These are phyloP conservation scores for Graphilbum ipis-grandicollis DNA, from an alignment of 2,329 filamentous ascomycete species.

Conservation along the genomic window DNA sequence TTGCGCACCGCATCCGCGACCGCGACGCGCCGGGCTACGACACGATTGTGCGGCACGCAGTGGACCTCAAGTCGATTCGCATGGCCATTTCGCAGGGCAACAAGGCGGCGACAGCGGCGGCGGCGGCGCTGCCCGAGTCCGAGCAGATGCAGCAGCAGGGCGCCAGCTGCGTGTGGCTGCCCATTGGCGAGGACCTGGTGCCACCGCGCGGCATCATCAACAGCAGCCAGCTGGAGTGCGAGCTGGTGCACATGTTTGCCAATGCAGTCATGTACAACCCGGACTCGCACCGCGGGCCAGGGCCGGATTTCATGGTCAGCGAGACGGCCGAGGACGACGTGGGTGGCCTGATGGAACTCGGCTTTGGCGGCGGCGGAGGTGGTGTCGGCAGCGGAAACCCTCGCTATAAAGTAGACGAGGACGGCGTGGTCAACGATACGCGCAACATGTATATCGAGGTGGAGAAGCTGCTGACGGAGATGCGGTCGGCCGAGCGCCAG, in stretches of 20 bases:
- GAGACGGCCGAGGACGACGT: slow-evolving; percentile 20
- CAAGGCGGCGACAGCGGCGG: slow-evolving; percentile 36
- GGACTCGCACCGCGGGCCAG: slow-evolving; percentile 56
- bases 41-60: slow-evolving; percentile 54
- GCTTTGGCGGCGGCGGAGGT: slow-evolving; percentile 13
- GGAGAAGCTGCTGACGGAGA: slow-evolving; percentile 57
- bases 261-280: slow-evolving; percentile 98
- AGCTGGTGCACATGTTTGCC: slow-evolving; percentile 90
- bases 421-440: slow-evolving; percentile 75
- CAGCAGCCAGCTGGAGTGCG: slow-evolving; percentile 77
- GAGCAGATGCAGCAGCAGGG: too few relatives aligned
- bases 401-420: slow-evolving; percentile 56
- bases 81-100: slow-evolving; percentile 59
- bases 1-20: slow-evolving; percentile 58
- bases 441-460: slow-evolving; percentile 81
- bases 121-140: slow-evolving; percentile 40
- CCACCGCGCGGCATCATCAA: slow-evolving; percentile 87
- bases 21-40: slow-evolving; percentile 61
- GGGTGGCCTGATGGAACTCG: too few relatives aligned
- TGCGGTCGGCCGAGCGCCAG: slow-evolving; percentile 55
- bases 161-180: slow-evolving; percentile 41
- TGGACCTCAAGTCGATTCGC: slow-evolving; percentile 64
- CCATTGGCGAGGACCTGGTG: slow-evolving; percentile 58
- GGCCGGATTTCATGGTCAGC: slow-evolving; percentile 37
- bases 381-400: slow-evolving; percentile 21